These are phyloP conservation scores for Colletotrichum camelliae DNA, from an alignment of 2,329 filamentous ascomycete species.

Conservation along the genomic window DNA sequence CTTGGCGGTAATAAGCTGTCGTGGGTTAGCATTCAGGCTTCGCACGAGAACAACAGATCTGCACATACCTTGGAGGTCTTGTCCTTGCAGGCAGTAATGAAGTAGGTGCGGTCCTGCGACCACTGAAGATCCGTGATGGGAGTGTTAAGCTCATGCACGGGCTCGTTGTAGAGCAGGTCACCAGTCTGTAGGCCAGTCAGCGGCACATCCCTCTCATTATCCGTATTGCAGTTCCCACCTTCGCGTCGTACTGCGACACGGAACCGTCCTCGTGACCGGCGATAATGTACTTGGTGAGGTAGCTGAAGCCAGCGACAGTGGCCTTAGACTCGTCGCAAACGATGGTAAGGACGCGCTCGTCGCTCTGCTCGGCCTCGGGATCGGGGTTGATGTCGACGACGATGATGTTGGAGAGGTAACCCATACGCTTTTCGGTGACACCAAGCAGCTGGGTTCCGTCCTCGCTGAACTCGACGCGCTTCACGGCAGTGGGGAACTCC, in stretches of 20 bases:
- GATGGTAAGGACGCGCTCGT: slow-evolving; percentile 85
- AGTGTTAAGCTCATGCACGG: slow-evolving; percentile 83
- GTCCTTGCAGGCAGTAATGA: slow-evolving; percentile 98
- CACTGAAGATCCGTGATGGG: slow-evolving; percentile 94
- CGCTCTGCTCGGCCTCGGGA: slow-evolving; percentile 80
- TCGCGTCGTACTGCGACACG: slow-evolving; percentile 88
- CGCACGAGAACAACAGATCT: not conserved
- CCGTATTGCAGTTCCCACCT: slow-evolving; percentile 56
- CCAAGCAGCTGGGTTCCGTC: slow-evolving; percentile 90
- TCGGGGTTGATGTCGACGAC: slow-evolving; percentile 90
- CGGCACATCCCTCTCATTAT: not conserved
- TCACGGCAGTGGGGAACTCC: slow-evolving; percentile 97
- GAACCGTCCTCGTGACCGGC: slow-evolving; percentile 96
- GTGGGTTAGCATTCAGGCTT: not conserved
- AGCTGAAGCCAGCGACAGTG: slow-evolving; percentile 96
- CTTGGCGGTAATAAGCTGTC: slow-evolving; percentile 78
- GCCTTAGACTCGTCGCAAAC: slow-evolving; percentile 96
- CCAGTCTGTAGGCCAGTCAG: slow-evolving; percentile 61
- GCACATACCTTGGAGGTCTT: slow-evolving; percentile 82
- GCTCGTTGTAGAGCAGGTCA: slow-evolving; percentile 80
- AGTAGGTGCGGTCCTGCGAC: slow-evolving; percentile 92
- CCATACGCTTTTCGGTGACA: slow-evolving; percentile 98
- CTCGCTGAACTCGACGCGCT: slow-evolving; percentile 96
- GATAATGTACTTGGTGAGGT: slow-evolving; percentile 94
- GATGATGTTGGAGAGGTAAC: slow-evolving; percentile 91